Conservation (phyloP, 2,329 filamentous ascomycete species). For the Reticulascus tulasneorum region DNA sequence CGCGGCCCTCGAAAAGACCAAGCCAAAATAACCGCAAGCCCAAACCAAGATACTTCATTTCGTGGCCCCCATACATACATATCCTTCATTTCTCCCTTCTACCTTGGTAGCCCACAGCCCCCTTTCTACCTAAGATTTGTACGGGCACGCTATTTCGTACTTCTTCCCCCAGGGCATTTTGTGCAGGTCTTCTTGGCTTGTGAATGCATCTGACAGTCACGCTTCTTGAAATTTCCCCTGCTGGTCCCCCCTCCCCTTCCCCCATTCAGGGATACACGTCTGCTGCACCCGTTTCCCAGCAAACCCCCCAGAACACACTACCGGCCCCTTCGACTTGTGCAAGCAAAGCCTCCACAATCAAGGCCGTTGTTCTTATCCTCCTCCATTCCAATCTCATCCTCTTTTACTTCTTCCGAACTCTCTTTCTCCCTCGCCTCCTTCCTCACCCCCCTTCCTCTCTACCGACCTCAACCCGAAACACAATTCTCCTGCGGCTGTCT, state of each 20-base stretch:
- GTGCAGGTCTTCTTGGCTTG: no score
- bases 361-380: slow-evolving; percentile 12
- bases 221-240: slow-evolving; percentile 4
- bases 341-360: slow-evolving; percentile 10
- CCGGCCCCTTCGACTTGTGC: slow-evolving; percentile 1
- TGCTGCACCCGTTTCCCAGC: not conserved
- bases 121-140: no score
- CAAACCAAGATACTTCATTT: no score
- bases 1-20: no score
- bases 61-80: no score
- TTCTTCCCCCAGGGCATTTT: no score
- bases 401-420: slow-evolving; percentile 10
- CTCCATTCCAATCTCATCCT: slow-evolving; percentile 14
- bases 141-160: no score
- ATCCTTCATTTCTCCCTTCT: no score
- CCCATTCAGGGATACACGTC: slow-evolving; percentile 5
- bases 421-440: slow-evolving; percentile 4
- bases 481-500: no score
- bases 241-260: slow-evolving; percentile 3
- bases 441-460: slow-evolving; percentile 16
- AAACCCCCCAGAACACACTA: slow-evolving; percentile 2
- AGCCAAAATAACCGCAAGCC: no score
- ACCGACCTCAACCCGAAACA: slow-evolving; percentile 13
- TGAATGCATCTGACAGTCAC: no score
- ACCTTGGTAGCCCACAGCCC: no score